A percentile compares a stretch with the other conserved stretches of the same genome.
phyloP scores from a whole-genome alignment of 2,329 filamentous ascomycete species.

The Verticillium zaregamsianum region DNA sequence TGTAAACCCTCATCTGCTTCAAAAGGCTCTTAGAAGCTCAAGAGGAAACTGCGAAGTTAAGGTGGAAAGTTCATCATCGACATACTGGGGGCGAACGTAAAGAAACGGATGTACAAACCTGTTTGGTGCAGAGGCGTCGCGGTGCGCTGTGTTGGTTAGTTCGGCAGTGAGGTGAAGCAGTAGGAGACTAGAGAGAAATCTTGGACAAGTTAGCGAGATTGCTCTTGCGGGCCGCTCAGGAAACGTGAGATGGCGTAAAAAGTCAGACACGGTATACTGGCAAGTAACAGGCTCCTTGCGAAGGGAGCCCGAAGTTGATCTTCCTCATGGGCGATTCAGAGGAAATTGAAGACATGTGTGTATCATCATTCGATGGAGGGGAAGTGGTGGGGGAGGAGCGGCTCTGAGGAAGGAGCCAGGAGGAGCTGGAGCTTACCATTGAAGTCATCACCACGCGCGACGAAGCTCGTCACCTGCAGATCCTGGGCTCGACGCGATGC shows the following conservation, averaged over 20 bases:
- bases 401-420: slow-evolving; percentile 1
- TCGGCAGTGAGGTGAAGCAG: background rate
- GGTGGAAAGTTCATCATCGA: slow-evolving; percentile 66
- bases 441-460: background rate
- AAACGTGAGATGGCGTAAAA: slow-evolving; percentile 2
- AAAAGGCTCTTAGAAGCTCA: slow-evolving; percentile 45
- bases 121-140: background rate
- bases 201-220: slow-evolving; percentile 9
- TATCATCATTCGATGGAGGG: slow-evolving; percentile 64
- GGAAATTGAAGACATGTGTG: slow-evolving; percentile 76
- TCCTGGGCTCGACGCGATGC: background rate
- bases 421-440: slow-evolving; percentile 3
- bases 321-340: slow-evolving; percentile 87
- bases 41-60: slow-evolving; percentile 86
- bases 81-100: slow-evolving; percentile 8
- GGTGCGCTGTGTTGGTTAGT: background rate
- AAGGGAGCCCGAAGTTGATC: slow-evolving; percentile 60
- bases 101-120: slow-evolving; percentile 25
- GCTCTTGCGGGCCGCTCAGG: background rate
- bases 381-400: background rate
- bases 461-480: background rate
- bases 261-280: slow-evolving; percentile 82
- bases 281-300: slow-evolving; percentile 74
- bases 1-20: slow-evolving; percentile 63
- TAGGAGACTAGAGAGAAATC: background rate